A percentile compares a stretch with the other conserved stretches of the same genome.
Evolutionary conservation across 257 asterid species (phyloP).

Genomic region (Striga asiatica): DNA sequence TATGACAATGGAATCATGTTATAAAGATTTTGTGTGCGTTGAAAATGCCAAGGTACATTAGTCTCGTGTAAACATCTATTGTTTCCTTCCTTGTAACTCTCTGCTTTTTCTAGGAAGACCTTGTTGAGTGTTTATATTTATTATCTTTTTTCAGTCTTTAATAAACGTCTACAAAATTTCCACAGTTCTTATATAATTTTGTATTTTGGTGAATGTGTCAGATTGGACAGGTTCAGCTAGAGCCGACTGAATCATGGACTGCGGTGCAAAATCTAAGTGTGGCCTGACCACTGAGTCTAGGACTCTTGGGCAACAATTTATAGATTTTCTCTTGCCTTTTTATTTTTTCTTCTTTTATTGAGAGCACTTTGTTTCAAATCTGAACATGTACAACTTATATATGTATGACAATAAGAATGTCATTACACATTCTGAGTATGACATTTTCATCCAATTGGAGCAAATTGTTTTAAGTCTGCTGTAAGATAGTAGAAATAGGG

Average conservation of each 20-base stretch:
- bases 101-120: not conserved
- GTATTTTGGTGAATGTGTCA: slow-evolving; percentile 15
- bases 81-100: too few species aligned
- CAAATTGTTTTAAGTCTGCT: too few species aligned
- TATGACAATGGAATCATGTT: slow-evolving; percentile 79
- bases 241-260: slow-evolving; percentile 73
- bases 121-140: too few species aligned
- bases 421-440: too few species aligned
- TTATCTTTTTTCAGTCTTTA: not conserved
- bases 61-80: too few species aligned
- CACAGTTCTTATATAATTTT: not conserved
- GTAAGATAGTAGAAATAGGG: too few species aligned
- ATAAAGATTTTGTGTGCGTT: slow-evolving; percentile 86
- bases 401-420: too few species aligned
- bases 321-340: not conserved
- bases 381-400: too few species aligned
- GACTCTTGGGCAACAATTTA: not conserved
- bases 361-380: not conserved
- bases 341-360: not conserved
- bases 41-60: slow-evolving; percentile 86
- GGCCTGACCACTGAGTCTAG: slow-evolving; percentile 28
- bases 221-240: slow-evolving; percentile 67
- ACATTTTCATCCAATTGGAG: too few species aligned
- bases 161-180: not conserved
- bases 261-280: slow-evolving; percentile 60